These are phyloP conservation scores for Penicillium maclennaniae DNA, from an alignment of 495 filamentous ascomycete genomes.

Conservation along the genomic window DNA sequence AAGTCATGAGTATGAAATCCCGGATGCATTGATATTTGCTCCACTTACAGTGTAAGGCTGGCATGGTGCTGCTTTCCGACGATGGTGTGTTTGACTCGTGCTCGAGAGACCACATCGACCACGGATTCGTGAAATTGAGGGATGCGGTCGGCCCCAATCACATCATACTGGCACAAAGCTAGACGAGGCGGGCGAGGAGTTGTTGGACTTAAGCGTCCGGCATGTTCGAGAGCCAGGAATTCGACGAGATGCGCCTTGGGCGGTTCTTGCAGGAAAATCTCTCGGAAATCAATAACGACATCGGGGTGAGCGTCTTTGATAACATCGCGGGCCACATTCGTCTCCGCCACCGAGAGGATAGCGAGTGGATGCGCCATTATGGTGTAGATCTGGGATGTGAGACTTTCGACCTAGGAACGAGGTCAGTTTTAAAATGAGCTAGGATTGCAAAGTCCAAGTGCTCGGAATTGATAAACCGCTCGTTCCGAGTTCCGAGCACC, in stretches of 20 bases:
- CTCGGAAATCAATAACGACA: conserved; percentile 48
- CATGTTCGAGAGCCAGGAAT: conserved; percentile 49
- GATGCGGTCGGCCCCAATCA: conserved; percentile 54
- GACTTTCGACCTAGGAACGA: background rate
- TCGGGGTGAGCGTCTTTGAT: conserved; percentile 38
- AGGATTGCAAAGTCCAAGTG: background rate
- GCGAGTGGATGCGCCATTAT: conserved; percentile 45
- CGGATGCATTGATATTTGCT: background rate
- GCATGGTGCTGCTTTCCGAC: conserved; percentile 60
- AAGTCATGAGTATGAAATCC: conserved; percentile 9
- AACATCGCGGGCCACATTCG: conserved; percentile 44
- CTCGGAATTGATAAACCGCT: background rate
- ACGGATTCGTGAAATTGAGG: conserved; percentile 59
- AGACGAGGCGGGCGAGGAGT: conserved; percentile 52
- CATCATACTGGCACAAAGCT: conserved; percentile 65
- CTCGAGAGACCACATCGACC: conserved; percentile 52
- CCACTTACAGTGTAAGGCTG: conserved; percentile 53
- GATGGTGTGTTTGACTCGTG: conserved; percentile 47
- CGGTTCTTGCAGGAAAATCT: conserved; percentile 51
- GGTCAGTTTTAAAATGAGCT: background rate
- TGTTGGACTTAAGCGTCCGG: conserved; percentile 42
- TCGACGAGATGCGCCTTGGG: conserved; percentile 43
- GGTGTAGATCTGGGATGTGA: background rate
- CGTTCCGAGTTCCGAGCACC: background rate
- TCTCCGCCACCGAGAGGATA: conserved; percentile 46